A percentile compares a stretch with the other conserved stretches of the same genome.
Evolutionary conservation across 495 filamentous ascomycete genomes (phyloP).

Genomic region (Xylaria flabelliformis): DNA sequence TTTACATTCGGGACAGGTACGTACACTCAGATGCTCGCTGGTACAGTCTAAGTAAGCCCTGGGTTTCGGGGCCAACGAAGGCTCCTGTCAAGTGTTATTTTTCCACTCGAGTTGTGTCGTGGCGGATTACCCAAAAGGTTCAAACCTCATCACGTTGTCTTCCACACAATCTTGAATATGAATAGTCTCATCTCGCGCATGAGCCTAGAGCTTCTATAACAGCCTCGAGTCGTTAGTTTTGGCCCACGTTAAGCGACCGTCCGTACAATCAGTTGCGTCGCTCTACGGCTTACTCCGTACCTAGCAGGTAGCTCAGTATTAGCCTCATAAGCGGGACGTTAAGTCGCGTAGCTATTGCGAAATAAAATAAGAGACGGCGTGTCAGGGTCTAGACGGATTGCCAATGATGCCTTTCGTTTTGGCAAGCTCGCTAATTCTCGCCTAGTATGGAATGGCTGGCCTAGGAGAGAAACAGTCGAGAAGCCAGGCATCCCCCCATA

Average conservation of each 20-base stretch:
- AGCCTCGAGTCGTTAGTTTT: neutral
- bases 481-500: constrained; percentile 8
- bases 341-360: constrained; percentile 1
- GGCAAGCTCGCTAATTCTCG: constrained; percentile 29
- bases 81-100: neutral
- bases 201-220: neutral
- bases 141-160: constrained; percentile 2
- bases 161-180: neutral
- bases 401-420: neutral
- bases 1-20: constrained; percentile 21
- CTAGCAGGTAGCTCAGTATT: neutral
- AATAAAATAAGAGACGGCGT: constrained; percentile 10
- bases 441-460: constrained; percentile 24
- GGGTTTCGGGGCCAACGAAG: neutral
- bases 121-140: constrained; percentile 11
- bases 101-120: neutral
- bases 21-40: neutral
- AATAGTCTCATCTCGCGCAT: neutral
- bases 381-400: constrained; percentile 2
- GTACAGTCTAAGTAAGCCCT: neutral
- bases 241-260: constrained; percentile 7
- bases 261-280: constrained; percentile 5
- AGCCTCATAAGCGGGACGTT: constrained; percentile 5
- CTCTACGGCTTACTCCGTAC: constrained; percentile 14
- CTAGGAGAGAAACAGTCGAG: constrained; percentile 9